Conservation (phyloP, 78 protist species). For the Tieghemostelium lacteum region DNA sequence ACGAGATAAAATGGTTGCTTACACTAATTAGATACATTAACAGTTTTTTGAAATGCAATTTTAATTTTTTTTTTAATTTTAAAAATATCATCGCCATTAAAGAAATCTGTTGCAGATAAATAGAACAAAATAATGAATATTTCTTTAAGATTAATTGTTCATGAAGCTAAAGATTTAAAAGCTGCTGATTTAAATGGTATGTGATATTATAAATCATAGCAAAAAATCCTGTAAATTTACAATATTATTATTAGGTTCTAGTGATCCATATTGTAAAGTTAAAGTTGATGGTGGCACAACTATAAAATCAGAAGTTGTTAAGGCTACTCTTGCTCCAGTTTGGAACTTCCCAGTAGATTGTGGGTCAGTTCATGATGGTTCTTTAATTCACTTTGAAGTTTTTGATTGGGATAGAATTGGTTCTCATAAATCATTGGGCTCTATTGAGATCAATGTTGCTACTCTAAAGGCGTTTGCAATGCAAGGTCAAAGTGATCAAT, state of each 20-base stretch:
- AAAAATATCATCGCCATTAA: neutral
- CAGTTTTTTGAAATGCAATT: neutral
- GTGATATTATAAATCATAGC: too few species aligned
- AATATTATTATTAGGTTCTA: too few species aligned
- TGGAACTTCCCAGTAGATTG: slow-evolving; percentile 25
- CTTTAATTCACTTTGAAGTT: neutral
- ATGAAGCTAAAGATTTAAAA: slow-evolving; percentile 35
- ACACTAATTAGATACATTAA: neutral
- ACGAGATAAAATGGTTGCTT: too few species aligned
- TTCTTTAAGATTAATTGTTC: slow-evolving; percentile 15
- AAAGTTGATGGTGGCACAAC: neutral
- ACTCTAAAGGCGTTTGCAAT: neutral
- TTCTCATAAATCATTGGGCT: slow-evolving; percentile 1
- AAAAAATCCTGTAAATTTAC: too few species aligned
- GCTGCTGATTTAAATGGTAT: too few species aligned
- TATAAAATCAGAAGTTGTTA: slow-evolving; percentile 32
- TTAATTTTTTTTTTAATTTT: neutral
- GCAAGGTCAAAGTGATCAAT: slow-evolving; percentile 12
- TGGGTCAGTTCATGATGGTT: neutral
- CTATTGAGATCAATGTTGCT: neutral
- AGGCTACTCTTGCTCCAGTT: slow-evolving; percentile 20
- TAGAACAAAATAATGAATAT: neutral
- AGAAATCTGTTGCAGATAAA: neutral
- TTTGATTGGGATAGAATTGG: slow-evolving; percentile 57
- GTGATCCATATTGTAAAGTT: slow-evolving; percentile 32